Percentiles rank a stretch among this genome's conserved stretches.
These are phyloP conservation scores for Candida sp. DNA, from an alignment of 1,139 yeast genomes.

Conservation along the genomic window DNA sequence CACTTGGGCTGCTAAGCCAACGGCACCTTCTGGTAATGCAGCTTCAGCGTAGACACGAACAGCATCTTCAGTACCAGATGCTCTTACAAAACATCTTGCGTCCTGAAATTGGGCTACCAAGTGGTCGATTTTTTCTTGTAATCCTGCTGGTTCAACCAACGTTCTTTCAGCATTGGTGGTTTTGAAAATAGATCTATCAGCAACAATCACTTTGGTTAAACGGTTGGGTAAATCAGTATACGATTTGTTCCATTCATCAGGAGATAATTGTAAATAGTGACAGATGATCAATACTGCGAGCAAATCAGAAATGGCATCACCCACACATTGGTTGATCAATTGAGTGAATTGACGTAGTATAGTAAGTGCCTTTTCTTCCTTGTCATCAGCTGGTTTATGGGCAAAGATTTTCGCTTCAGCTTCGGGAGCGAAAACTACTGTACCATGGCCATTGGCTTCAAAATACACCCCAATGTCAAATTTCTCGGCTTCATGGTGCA, in stretches of 20 bases:
- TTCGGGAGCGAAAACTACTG: constrained; percentile 73
- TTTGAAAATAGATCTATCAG: constrained; percentile 73
- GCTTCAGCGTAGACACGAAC: constrained; percentile 97
- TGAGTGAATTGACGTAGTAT: constrained; percentile 57
- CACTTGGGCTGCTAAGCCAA: constrained; percentile 29
- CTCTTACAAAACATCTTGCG: constrained; percentile 92
- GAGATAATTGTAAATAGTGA: constrained; percentile 50
- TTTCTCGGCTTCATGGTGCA: constrained; percentile 83
- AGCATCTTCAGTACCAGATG: constrained; percentile 98
- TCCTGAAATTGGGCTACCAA: constrained; percentile 52
- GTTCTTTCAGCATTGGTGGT: constrained; percentile 92
- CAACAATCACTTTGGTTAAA: constrained; percentile 75
- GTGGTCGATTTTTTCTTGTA: constrained; percentile 71
- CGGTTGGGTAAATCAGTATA: constrained; percentile 87
- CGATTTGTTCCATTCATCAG: constrained; percentile 71
- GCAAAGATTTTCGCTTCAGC: constrained; percentile 38
- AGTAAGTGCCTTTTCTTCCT: constrained; percentile 40
- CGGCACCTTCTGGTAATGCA: constrained; percentile 33
- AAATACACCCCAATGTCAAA: constrained; percentile 93
- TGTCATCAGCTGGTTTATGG: constrained; percentile 18
- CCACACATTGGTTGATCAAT: constrained; percentile 92
- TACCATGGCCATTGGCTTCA: constrained; percentile 99
- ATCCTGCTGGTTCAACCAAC: constrained; percentile 70
- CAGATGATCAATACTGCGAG: constrained; percentile 71
- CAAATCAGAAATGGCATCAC: constrained; percentile 93